Base-by-base conservation (phyloP, 2,329 filamentous ascomycete species). In the Akanthomyces muscarius region DNA sequence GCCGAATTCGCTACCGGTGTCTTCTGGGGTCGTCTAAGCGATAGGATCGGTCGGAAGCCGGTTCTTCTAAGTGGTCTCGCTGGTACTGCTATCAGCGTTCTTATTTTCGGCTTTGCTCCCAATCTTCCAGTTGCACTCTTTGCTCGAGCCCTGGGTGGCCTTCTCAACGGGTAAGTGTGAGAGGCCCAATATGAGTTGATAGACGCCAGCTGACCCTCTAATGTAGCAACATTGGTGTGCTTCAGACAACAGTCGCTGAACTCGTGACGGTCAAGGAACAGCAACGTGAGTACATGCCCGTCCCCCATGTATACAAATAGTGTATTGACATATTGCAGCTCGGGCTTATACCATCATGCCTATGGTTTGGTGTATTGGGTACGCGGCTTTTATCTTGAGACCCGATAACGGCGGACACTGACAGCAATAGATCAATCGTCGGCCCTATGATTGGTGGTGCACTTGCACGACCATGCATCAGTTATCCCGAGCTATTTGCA, bases 311-410 rank as follows among this genome's bases (percentile, higher is more conserved):
- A 21, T 36, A 25, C 21, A 8, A 23, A 7, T 23, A 44, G 7
- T 7, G 45, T 38, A 45, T 71, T 75, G 68, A 79, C 69, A 2
- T 11, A 52, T 56, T 61, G 60, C 65, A 92, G 90, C 93, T 68
- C 91, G 91, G 69, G 95, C 94, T 56, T 99, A 96, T 77, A 92
- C 94, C 14, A 93, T 98, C 69, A 97, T 99, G 92, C 95, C 95
- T 7, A 92, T 97, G 73, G 91, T 98, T 30, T 99, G 95, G 95
- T 97, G 93, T 73, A 83, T 99, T 71, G 95, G 95, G 82, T 91
- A 80, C 77, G 81, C 77, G 55, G 38, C 10, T 5, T 51, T n/a
- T 4, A 30, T 13, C 21, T 18, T 8, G 21, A 23, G 10, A 13
- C 28, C 48, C 44, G 25, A 55, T 61, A 62, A 72, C 18, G 25